Conservation (phyloP, 345 rosid genomes). For the Hibiscus tridactylites region DNA sequence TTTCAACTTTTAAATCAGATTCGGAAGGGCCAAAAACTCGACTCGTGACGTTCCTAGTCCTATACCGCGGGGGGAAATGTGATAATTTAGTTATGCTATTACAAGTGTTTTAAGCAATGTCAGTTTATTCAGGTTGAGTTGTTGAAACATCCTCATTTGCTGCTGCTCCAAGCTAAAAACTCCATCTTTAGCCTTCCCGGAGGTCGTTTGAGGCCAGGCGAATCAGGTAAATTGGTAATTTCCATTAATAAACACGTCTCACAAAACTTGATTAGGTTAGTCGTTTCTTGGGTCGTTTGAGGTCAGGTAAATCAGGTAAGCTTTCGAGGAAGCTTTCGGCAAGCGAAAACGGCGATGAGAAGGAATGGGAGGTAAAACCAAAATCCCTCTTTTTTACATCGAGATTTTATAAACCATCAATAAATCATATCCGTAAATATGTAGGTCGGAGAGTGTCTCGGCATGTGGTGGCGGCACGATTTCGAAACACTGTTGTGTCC, state of each 20-base stretch:
- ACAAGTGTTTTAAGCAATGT: neutral
- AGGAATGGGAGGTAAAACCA: constrained; percentile 56
- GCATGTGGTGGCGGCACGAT: constrained; percentile 87
- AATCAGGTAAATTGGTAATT: constrained; percentile 47
- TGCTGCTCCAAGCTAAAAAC: constrained; percentile 65
- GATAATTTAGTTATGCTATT: neutral
- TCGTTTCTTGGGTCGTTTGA: neutral
- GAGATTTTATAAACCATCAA: neutral
- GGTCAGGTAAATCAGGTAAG: no score
- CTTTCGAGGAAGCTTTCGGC: constrained; percentile 56
- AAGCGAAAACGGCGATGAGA: constrained; percentile 24
- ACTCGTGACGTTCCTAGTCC: no score
- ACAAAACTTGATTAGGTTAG: neutral
- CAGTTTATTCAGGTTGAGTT: constrained; percentile 58
- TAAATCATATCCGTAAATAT: neutral
- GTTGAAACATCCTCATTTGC: constrained; percentile 77
- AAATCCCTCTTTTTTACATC: neutral
- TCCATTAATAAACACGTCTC: neutral
- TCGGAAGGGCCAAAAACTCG: no score
- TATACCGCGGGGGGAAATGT: neutral
- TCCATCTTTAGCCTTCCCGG: constrained; percentile 73
- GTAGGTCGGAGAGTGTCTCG: constrained; percentile 74
- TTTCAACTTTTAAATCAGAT: no score
- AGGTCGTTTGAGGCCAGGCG: constrained; percentile 69
- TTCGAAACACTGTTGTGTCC: constrained; percentile 61